phyloP scores from a whole-genome alignment of 2,329 filamentous ascomycete genomes.

The Penicillium aurantiogriseum region DNA sequence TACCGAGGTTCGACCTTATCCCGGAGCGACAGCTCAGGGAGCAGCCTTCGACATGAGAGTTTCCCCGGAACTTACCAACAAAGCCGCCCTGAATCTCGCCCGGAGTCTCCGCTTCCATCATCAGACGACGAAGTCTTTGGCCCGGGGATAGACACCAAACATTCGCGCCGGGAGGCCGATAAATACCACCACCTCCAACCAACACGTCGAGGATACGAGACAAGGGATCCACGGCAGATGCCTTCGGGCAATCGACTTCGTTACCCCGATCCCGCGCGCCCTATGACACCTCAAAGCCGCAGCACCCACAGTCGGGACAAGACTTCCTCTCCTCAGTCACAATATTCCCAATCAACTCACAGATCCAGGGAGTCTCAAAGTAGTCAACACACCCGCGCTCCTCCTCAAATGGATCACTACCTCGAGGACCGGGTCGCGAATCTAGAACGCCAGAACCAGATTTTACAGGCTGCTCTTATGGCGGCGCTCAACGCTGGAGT shows the following conservation, averaged over 20 bases:
- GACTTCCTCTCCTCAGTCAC: conserved; percentile 24
- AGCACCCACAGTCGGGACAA: conserved; percentile 22
- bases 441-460: conserved; percentile 44
- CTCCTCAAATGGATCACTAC: conserved; percentile 21
- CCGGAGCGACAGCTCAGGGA: conserved; percentile 27
- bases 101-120: conserved; percentile 39
- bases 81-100: conserved; percentile 29
- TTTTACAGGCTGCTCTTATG: conserved; percentile 43
- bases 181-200: conserved; percentile 13
- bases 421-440: conserved; percentile 41
- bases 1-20: conserved; percentile 18
- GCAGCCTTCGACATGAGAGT: conserved; percentile 24
- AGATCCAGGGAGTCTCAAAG: conserved; percentile 22
- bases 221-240: conserved; percentile 8
- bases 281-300: conserved; percentile 27
- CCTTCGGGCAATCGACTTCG: conserved; percentile 9
- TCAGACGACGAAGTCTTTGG: conserved; percentile 42
- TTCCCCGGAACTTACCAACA: conserved; percentile 17
- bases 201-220: conserved; percentile 13
- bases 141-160: conserved; percentile 9
- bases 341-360: conserved; percentile 24
- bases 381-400: conserved; percentile 13
- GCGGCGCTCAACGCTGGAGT: conserved; percentile 41
- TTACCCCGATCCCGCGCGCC: conserved; percentile 11
- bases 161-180: conserved; percentile 13